Conservation (phyloP, 352 stramenopile species). For the Halophytophthora polymorphica region DNA sequence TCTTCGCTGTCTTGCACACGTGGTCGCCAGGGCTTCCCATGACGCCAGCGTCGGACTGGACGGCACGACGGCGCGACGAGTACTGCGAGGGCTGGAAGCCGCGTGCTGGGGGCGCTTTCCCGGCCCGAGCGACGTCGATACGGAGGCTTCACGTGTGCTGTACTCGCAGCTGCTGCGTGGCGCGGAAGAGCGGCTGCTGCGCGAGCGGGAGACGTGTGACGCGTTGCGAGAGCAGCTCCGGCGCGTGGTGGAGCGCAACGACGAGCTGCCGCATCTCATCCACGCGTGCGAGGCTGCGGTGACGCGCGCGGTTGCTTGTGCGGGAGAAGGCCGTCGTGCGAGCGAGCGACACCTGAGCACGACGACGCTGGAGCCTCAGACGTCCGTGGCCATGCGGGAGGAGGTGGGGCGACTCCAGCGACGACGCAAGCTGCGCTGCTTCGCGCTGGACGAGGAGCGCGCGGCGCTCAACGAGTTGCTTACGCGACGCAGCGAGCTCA, state of each 20-base stretch:
- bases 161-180: slow-evolving; percentile 36
- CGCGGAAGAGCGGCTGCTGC: slow-evolving; percentile 22
- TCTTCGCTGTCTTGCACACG: slow-evolving; percentile 22
- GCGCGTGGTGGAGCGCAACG: slow-evolving; percentile 19
- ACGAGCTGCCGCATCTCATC: slow-evolving; percentile 31
- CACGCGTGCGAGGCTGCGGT: slow-evolving; percentile 21
- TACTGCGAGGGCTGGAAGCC: slow-evolving; percentile 25
- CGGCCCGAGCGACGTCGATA: neutral
- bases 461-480: slow-evolving; percentile 47
- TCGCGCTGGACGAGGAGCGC: slow-evolving; percentile 57
- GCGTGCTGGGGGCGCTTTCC: slow-evolving; percentile 35
- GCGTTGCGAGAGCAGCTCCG: slow-evolving; percentile 19
- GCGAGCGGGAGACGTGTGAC: slow-evolving; percentile 17
- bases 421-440: slow-evolving; percentile 45
- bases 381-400: slow-evolving; percentile 29
- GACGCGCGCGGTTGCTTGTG: slow-evolving; percentile 14
- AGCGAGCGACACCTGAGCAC: neutral
- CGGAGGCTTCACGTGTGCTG: slow-evolving; percentile 10
- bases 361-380: slow-evolving; percentile 9
- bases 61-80: slow-evolving; percentile 7
- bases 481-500: slow-evolving; percentile 55
- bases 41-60: neutral
- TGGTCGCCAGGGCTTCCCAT: neutral
- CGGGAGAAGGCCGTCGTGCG: slow-evolving; percentile 1
- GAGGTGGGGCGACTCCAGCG: slow-evolving; percentile 36